Evolutionary conservation across 2,329 filamentous ascomycete species (phyloP), one percentile per base, ranked within the genome.

Genomic region (Diaporthe nobilis): DNA sequence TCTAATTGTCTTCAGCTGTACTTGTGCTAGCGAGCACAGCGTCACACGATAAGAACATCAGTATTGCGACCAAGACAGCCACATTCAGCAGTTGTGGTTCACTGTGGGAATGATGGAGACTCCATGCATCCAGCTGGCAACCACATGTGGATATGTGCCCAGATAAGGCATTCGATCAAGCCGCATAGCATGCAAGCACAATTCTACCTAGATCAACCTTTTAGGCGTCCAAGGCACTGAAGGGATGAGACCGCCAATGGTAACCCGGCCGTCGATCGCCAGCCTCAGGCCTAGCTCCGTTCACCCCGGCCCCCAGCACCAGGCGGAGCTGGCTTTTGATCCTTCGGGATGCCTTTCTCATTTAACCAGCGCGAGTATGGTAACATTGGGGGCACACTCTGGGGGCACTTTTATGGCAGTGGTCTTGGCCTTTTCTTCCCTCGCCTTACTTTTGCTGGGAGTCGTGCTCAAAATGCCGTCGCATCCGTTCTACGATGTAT

Each of bases 261-360:
- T 37, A n/a, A 39, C 31, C 31, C 8, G 34, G 22, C 2, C 37
- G 5, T 44, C 22, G 51, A 57, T 13, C 15, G n/a, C 22, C n/a
- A 42, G 28, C n/a, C 37, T 53, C 17, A 17, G 42, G 65, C 22
- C 47, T 68, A 61, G 65, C 20, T 34, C 67, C 49, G 42, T 28
- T 17, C 51, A 34, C 15, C 17, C 44, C 13, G 37, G 37, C 37
- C 34, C 49, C 67, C 51, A 49, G 31, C 17, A 34, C 65, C 37
- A 5, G 37, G 9, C 17, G 44, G 17, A 61, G 42, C 57, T 53
- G 34, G n/a, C 44, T 12, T n/a, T 25, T 47, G 44, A 72, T 72
- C 71, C 71, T 72, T 55, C 57, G 44, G 57, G 71, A 51, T 42
- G 34, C 49, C 1, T 13, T 10, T 34, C 58, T 72, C 44, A 47